phyloP scores from a whole-genome alignment of 495 filamentous ascomycete genomes.

The Aspergillus homomorphus region DNA sequence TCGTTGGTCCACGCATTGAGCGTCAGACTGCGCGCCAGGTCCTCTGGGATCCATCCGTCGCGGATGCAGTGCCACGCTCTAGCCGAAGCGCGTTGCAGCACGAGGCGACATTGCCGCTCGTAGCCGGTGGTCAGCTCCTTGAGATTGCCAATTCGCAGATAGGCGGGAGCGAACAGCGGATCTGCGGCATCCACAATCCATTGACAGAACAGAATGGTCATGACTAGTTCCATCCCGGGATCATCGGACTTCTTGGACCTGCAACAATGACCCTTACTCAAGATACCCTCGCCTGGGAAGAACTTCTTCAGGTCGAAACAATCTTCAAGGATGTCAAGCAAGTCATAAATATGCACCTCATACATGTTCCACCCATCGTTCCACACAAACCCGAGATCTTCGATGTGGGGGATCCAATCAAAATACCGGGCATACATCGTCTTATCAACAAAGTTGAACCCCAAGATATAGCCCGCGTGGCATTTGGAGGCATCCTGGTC shows the following conservation, averaged over 20 bases:
- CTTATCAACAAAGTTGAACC: constrained; percentile 25
- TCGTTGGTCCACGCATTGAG: constrained; percentile 24
- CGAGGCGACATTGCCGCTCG: constrained; percentile 25
- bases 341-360: constrained; percentile 15
- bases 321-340: constrained; percentile 16
- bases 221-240: constrained; percentile 36
- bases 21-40: constrained; percentile 14
- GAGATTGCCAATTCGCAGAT: constrained; percentile 9
- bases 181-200: constrained; percentile 34
- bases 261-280: constrained; percentile 14
- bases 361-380: constrained; percentile 27
- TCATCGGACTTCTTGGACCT: constrained; percentile 17
- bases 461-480: constrained; percentile 28
- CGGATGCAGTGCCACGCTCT: constrained; percentile 31
- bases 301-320: constrained; percentile 12
- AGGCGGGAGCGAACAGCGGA: constrained; percentile 19
- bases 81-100: constrained; percentile 30
- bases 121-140: constrained; percentile 14
- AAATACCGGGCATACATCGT: constrained; percentile 32
- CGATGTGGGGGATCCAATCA: constrained; percentile 21
- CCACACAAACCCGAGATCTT: constrained; percentile 31
- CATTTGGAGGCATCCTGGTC: constrained; percentile 11
- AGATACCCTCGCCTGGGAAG: constrained; percentile 15
- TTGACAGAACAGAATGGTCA: constrained; percentile 34
- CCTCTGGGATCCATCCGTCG: constrained; percentile 17